phyloP scores from a whole-genome alignment of 768 basidiomycete genomes.

The Hebeloma cylindrosporum region DNA sequence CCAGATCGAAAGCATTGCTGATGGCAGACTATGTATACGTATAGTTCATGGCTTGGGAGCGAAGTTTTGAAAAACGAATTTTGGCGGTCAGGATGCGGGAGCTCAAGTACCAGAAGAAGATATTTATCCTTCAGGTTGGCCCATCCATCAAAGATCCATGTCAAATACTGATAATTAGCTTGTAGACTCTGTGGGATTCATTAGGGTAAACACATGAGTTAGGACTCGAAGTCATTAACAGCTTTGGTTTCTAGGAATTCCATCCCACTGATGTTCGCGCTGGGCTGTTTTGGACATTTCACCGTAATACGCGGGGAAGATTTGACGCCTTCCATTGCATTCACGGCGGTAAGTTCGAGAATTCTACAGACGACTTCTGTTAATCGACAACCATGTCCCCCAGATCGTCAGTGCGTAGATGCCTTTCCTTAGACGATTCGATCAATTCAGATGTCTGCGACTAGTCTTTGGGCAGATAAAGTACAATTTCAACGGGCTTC shows the following conservation, averaged over 20 bases:
- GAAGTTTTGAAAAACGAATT: slow-evolving; percentile 64
- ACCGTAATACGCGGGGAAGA: slow-evolving; percentile 66
- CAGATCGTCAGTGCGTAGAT: too few relatives aligned
- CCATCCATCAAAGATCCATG: not conserved
- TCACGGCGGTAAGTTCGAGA: slow-evolving; percentile 59
- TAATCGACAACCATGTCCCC: too few relatives aligned
- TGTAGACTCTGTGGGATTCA: slow-evolving; percentile 47
- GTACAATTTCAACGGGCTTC: slow-evolving; percentile 83
- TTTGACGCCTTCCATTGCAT: slow-evolving; percentile 83
- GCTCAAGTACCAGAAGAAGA: slow-evolving; percentile 70
- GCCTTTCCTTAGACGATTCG: slow-evolving; percentile 46
- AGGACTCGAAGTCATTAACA: not conserved
- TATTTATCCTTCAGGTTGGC: slow-evolving; percentile 26
- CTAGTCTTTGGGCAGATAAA: slow-evolving; percentile 88
- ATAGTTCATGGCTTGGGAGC: slow-evolving; percentile 61
- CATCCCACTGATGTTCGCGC: slow-evolving; percentile 58
- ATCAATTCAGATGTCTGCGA: slow-evolving; percentile 26
- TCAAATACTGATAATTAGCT: not conserved
- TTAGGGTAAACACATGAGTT: slow-evolving; percentile 32
- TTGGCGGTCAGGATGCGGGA: slow-evolving; percentile 58
- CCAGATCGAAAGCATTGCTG: too few relatives aligned
- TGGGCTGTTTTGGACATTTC: slow-evolving; percentile 70
- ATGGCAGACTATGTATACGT: not conserved
- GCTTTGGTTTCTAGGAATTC: slow-evolving; percentile 50
- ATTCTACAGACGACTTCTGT: too few relatives aligned